Percentiles rank a stretch among this genome's conserved stretches.
These are phyloP conservation scores for Leersia perrieri DNA, from an alignment of 176 grass and related monocot genomes.

Conservation along the genomic window DNA sequence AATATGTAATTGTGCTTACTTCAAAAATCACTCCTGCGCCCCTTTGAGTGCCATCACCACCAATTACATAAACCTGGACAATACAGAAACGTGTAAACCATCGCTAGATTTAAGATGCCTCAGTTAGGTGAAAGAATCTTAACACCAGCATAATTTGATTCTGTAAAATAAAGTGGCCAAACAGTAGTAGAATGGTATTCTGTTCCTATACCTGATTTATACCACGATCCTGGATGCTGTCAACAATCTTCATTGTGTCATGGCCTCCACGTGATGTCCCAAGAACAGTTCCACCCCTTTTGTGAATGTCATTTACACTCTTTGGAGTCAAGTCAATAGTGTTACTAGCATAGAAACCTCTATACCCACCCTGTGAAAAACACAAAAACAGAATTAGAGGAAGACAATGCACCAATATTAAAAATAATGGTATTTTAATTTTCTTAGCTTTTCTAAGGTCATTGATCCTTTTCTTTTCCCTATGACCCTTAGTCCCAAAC, in stretches of 20 bases:
- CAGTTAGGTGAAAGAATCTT: not conserved
- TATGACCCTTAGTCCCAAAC: not conserved
- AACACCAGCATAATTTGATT: not conserved
- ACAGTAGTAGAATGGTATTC: not conserved
- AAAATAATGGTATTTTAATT: not conserved
- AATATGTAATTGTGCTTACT: conserved; percentile 40
- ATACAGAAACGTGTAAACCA: conserved; percentile 2
- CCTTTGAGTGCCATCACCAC: conserved; percentile 94
- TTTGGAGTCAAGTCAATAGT: conserved; percentile 74
- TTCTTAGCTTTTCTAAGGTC: not conserved
- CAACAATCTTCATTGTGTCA: conserved; percentile 88
- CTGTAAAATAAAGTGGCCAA: not conserved
- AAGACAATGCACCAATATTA: conserved; percentile 1
- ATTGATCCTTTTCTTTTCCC: not conserved
- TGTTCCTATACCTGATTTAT: conserved; percentile 73
- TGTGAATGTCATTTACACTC: conserved; percentile 86
- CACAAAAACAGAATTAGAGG: not conserved
- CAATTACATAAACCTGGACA: conserved; percentile 89
- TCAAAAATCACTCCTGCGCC: conserved; percentile 90
- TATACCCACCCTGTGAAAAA: conserved; percentile 76
- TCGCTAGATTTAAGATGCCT: not conserved
- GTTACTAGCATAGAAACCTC: conserved; percentile 87
- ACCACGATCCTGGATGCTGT: conserved; percentile 92
- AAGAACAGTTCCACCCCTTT: conserved; percentile 87
- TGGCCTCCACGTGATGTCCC: conserved; percentile 92